phyloP scores from a whole-genome alignment of 768 basidiomycete genomes.

The Brasilioporus rufonigricans region DNA sequence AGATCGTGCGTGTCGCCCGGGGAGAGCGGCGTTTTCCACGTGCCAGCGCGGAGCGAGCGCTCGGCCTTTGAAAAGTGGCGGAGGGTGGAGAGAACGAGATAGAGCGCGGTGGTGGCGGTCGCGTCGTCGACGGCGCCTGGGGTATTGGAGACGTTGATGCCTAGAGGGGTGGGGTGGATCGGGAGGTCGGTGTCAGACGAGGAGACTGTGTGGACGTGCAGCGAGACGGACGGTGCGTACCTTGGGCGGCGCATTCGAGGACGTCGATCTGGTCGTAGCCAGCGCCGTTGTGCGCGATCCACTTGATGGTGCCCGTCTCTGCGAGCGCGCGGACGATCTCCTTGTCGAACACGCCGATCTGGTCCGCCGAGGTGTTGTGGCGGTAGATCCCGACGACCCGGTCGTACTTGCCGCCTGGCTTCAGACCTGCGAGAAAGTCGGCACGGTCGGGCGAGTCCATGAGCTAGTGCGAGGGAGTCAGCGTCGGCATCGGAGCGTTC shows the following conservation, averaged over 20 bases:
- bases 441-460: slow-evolving; percentile 28
- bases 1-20: slow-evolving; percentile 59
- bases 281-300: slow-evolving; percentile 87
- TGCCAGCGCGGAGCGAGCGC: slow-evolving; percentile 44
- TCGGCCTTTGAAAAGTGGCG: slow-evolving; percentile 73
- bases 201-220: slow-evolving; percentile 63
- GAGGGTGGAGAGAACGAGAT: slow-evolving; percentile 74
- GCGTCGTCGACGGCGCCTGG: slow-evolving; percentile 89
- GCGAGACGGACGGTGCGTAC: too few relatives aligned
- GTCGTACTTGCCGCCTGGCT: slow-evolving; percentile 44
- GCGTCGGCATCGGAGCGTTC: too few relatives aligned
- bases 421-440: slow-evolving; percentile 44
- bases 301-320: slow-evolving; percentile 58
- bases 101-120: slow-evolving; percentile 85
- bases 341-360: slow-evolving; percentile 51
- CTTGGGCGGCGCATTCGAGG: too few relatives aligned
- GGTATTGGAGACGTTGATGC: slow-evolving; percentile 59
- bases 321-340: slow-evolving; percentile 53
- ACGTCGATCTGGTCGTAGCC: slow-evolving; percentile 87
- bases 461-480: too few relatives aligned
- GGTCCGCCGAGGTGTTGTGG: slow-evolving; percentile 38
- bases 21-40: too few relatives aligned
- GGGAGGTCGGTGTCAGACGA: too few relatives aligned
- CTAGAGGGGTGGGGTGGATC: slow-evolving; percentile 36
- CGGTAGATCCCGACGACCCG: slow-evolving; percentile 52